phyloP scores from a whole-genome alignment of 345 rosid species.

The Salix udensis region DNA sequence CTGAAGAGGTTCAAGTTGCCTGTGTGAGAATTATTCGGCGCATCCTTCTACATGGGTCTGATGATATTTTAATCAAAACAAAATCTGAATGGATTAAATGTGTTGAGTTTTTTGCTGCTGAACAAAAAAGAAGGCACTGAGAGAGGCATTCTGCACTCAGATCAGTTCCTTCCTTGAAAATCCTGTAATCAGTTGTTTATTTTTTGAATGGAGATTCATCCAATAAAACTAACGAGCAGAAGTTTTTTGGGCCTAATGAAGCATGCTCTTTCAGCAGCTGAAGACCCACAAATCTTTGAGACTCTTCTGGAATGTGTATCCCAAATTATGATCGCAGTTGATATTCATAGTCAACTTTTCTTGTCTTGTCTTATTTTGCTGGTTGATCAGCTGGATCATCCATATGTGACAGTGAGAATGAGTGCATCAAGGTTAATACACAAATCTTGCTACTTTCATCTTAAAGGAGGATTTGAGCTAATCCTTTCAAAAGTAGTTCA shows the following conservation, averaged over 20 bases:
- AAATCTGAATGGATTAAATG: conserved; percentile 68
- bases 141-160: conserved; percentile 86
- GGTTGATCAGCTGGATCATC: conserved; percentile 86
- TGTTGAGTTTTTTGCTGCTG: conserved; percentile 53
- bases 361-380: conserved; percentile 58
- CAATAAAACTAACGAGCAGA: conserved; percentile 39
- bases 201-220: conserved; percentile 42
- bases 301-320: conserved; percentile 74
- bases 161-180: conserved; percentile 58
- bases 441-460: conserved; percentile 65
- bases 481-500: conserved; percentile 56
- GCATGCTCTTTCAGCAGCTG: conserved; percentile 49
- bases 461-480: conserved; percentile 66
- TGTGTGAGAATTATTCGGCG: conserved; percentile 63
- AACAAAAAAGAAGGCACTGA: conserved; percentile 59
- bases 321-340: conserved; percentile 70
- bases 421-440: conserved; percentile 67
- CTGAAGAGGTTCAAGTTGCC: conserved; percentile 79
- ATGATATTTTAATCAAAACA: conserved; percentile 43
- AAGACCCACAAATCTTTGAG: conserved; percentile 62
- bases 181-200: conserved; percentile 47
- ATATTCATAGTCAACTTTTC: conserved; percentile 62
- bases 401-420: conserved; percentile 58
- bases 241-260: conserved; percentile 55
- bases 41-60: conserved; percentile 58